Evolutionary conservation across 106 monocot species (phyloP).

Genomic region (Dioscorea zingiberensis): DNA sequence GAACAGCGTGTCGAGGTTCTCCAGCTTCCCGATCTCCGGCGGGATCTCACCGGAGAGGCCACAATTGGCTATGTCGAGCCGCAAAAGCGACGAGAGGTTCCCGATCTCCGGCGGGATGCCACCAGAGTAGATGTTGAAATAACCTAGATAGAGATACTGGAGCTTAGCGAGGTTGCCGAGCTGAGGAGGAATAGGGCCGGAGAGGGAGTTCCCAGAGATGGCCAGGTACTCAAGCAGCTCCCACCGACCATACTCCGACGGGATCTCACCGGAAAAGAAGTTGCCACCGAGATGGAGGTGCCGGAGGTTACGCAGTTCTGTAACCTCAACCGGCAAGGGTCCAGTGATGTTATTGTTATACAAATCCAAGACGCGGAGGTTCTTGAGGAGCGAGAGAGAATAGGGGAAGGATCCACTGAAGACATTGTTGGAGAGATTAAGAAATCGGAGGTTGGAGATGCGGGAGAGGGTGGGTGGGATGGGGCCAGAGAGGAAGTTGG

Average conservation of each 20-base stretch:
- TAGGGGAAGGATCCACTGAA: slow-evolving; percentile 42
- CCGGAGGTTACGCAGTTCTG: slow-evolving; percentile 37
- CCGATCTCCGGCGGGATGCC: slow-evolving; percentile 28
- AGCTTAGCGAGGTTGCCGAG: slow-evolving; percentile 15
- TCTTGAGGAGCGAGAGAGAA: slow-evolving; percentile 12
- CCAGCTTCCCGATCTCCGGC: slow-evolving; percentile 24
- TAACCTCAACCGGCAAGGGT: slow-evolving; percentile 26
- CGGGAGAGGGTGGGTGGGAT: slow-evolving; percentile 30
- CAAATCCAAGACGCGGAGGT: slow-evolving; percentile 46
- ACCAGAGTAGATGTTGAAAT: slow-evolving; percentile 32
- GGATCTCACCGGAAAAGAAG: slow-evolving; percentile 34
- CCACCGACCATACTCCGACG: slow-evolving; percentile 8
- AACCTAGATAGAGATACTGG: slow-evolving; percentile 22
- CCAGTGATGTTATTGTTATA: slow-evolving; percentile 78
- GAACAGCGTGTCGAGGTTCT: slow-evolving; percentile 31
- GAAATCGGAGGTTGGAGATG: slow-evolving; percentile 32
- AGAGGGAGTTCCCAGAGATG: slow-evolving; percentile 29
- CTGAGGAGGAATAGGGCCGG: slow-evolving; percentile 27
- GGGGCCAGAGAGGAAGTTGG: slow-evolving; percentile 46
- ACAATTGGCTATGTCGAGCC: slow-evolving; percentile 34
- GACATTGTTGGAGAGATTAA: slow-evolving; percentile 70
- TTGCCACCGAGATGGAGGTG: slow-evolving; percentile 55
- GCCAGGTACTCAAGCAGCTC: slow-evolving; percentile 23
- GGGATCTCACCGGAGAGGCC: slow-evolving; percentile 32
- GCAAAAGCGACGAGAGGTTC: slow-evolving; percentile 16